These are phyloP conservation scores for Aspergillus sp. DNA, from an alignment of 2,329 filamentous ascomycete genomes.

Conservation along the genomic window DNA sequence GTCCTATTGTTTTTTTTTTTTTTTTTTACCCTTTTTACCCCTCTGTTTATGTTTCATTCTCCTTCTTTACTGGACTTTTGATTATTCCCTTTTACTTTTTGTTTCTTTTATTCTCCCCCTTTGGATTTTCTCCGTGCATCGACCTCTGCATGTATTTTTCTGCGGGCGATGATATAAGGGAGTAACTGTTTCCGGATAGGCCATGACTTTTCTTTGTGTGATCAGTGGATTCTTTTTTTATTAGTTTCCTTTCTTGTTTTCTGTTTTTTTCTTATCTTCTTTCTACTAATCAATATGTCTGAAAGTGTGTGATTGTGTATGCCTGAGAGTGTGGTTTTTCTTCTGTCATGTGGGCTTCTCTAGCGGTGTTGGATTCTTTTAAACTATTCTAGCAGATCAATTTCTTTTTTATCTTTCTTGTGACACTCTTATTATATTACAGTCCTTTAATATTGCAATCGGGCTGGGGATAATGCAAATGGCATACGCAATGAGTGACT, in stretches of 20 bases:
- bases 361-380: conserved; percentile 11
- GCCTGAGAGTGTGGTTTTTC: conserved; percentile 12
- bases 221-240: conserved; percentile 7
- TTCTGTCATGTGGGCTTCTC: conserved; percentile 14
- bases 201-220: conserved; percentile 20
- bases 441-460: too few relatives aligned
- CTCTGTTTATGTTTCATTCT: conserved; percentile 27
- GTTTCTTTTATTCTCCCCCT: conserved; percentile 13
- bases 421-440: background rate
- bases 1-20: conserved; percentile 23
- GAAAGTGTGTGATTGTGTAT: conserved; percentile 8
- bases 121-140: conserved; percentile 11
- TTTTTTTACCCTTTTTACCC: conserved; percentile 21
- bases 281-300: conserved; percentile 15
- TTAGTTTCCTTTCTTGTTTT: background rate
- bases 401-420: background rate
- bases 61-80: conserved; percentile 24
- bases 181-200: conserved; percentile 21
- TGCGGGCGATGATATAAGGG: conserved; percentile 16
- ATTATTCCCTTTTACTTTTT: conserved; percentile 22
- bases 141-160: conserved; percentile 19
- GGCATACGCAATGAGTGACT: too few relatives aligned
- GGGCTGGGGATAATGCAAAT: too few relatives aligned
- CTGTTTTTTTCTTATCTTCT: conserved; percentile 7
- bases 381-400: conserved; percentile 8